Conservation (phyloP, 129 eudicot genomes). For the Erigeron canadensis region DNA sequence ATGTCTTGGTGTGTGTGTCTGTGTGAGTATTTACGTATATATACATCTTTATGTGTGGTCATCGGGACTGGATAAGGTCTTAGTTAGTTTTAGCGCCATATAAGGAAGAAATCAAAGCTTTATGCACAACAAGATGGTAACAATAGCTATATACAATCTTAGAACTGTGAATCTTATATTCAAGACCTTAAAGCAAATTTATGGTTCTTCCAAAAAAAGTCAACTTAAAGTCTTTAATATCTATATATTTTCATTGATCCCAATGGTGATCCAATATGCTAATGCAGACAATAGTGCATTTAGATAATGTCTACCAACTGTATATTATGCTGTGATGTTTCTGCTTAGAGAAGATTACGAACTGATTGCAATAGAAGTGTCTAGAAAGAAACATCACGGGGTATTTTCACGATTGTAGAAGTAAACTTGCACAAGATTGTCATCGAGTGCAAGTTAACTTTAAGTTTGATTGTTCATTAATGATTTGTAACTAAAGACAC, state of each 20-base stretch:
- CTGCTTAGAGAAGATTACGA: background rate
- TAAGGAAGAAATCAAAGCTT: no score
- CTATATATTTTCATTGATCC: background rate
- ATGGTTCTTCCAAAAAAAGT: no score
- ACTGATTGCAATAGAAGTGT: background rate
- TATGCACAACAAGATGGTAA: background rate
- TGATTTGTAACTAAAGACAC: background rate
- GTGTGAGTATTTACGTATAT: background rate
- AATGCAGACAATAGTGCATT: background rate
- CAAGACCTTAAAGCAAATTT: no score
- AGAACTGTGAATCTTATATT: background rate
- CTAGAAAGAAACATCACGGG: background rate
- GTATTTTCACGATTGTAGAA: constrained; percentile 9
- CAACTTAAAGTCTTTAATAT: background rate
- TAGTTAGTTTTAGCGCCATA: no score
- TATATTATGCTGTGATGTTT: background rate
- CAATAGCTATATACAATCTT: background rate
- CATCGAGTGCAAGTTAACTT: background rate
- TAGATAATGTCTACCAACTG: background rate
- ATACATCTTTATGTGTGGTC: background rate
- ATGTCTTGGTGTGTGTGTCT: background rate
- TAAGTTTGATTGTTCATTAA: constrained; percentile 6
- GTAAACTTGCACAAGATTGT: no score
- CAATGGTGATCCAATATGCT: background rate
- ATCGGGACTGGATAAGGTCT: background rate